These are phyloP conservation scores for Aspergillus sp. DNA, from an alignment of 2,329 filamentous ascomycete genomes.

Conservation along the genomic window DNA sequence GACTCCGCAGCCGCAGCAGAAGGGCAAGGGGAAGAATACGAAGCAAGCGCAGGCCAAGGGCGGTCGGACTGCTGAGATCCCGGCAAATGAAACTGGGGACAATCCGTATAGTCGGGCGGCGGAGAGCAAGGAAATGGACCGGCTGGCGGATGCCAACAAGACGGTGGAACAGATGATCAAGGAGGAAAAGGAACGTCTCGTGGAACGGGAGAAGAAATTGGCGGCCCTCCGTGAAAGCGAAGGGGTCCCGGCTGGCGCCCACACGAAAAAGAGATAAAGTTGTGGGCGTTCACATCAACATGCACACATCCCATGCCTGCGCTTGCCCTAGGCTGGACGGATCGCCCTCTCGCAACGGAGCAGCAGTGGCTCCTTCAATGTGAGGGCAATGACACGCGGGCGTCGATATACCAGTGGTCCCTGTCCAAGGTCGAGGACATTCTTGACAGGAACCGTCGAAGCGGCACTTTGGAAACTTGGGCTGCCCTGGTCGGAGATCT, in stretches of 20 bases:
- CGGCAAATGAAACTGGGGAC: slow-evolving; percentile 62
- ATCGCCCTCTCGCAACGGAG: too few species aligned
- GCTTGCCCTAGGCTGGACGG: too few species aligned
- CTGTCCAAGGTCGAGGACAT: too few species aligned
- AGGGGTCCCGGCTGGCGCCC: slow-evolving; percentile 29
- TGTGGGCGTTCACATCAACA: too few species aligned
- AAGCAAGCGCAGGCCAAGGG: slow-evolving; percentile 48
- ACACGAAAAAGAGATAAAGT: slow-evolving; percentile 43
- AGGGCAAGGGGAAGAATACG: slow-evolving; percentile 58
- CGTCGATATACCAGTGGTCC: too few species aligned
- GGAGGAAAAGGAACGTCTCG: slow-evolving; percentile 62
- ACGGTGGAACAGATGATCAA: slow-evolving; percentile 61
- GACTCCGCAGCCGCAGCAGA: slow-evolving; percentile 49
- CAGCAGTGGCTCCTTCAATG: too few species aligned
- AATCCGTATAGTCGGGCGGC: slow-evolving; percentile 73
- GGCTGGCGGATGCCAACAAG: slow-evolving; percentile 61
- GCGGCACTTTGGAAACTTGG: too few species aligned
- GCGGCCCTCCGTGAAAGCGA: slow-evolving; percentile 51
- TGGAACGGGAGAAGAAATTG: slow-evolving; percentile 60
- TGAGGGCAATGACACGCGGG: too few species aligned
- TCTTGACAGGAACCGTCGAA: too few species aligned
- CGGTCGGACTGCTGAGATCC: slow-evolving; percentile 73
- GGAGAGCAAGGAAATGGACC: slow-evolving; percentile 65
- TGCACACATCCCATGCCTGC: too few species aligned
- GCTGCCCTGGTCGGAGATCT: too few species aligned